These are phyloP conservation scores for Pseudogymnoascus sp. DNA, from an alignment of 2,329 filamentous ascomycete genomes.

Conservation along the genomic window DNA sequence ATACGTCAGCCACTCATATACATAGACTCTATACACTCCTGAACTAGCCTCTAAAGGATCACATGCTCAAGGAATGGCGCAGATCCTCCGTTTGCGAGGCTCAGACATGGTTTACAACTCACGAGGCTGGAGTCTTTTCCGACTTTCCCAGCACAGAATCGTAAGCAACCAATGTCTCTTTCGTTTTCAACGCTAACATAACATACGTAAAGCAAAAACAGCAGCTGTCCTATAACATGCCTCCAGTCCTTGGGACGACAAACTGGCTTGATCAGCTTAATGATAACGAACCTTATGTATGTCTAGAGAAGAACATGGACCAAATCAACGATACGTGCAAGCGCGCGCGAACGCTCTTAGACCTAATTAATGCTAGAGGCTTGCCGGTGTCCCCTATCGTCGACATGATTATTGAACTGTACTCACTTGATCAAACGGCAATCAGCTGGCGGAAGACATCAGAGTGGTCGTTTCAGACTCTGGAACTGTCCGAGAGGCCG, in stretches of 20 bases:
- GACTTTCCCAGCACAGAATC: slow-evolving; percentile 32
- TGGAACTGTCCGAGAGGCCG: slow-evolving; percentile 18
- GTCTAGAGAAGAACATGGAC: slow-evolving; percentile 24
- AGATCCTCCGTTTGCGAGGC: slow-evolving; percentile 31
- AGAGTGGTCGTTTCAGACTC: slow-evolving; percentile 28
- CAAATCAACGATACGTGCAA: slow-evolving; percentile 26
- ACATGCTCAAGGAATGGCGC: slow-evolving; percentile 34
- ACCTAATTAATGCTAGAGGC: slow-evolving; percentile 10
- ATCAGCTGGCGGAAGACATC: slow-evolving; percentile 26
- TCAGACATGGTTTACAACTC: slow-evolving; percentile 28
- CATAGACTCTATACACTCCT: slow-evolving; percentile 29
- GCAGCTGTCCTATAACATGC: slow-evolving; percentile 27
- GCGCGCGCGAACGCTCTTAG: slow-evolving; percentile 24
- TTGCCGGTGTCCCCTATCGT: slow-evolving; percentile 15
- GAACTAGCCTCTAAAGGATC: slow-evolving; percentile 21
- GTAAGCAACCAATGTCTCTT: slow-evolving; percentile 8
- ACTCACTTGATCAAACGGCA: slow-evolving; percentile 25
- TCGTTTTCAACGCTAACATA: slow-evolving; percentile 10
- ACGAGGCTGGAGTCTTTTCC: slow-evolving; percentile 33
- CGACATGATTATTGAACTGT: slow-evolving; percentile 26
- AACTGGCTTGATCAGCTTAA: slow-evolving; percentile 27
- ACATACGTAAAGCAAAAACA: slow-evolving; percentile 27
- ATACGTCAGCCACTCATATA: not conserved
- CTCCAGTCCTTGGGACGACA: slow-evolving; percentile 24
- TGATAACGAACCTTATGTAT: slow-evolving; percentile 22